These are phyloP conservation scores for Pyrenophora teres DNA, from an alignment of 2,329 filamentous ascomycete species.

Conservation along the genomic window DNA sequence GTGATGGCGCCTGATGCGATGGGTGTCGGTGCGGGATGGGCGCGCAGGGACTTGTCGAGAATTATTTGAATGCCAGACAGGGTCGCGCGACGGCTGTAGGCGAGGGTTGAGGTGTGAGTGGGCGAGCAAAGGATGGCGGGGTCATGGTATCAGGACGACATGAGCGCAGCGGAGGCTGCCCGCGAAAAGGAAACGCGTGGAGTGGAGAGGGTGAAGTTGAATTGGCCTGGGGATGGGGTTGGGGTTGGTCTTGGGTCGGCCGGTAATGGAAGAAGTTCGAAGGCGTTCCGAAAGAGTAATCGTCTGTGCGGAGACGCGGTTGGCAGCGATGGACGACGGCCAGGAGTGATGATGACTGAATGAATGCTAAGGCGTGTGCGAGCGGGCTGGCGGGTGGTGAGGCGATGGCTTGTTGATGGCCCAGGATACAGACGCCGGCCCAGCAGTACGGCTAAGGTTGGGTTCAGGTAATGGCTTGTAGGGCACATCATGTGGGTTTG, in stretches of 20 bases:
- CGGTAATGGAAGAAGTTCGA: constrained; percentile 24
- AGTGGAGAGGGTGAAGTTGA: constrained; percentile 12
- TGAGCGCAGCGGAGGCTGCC: constrained; percentile 40
- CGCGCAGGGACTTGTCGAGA: constrained; percentile 17
- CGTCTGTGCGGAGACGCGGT: constrained; percentile 20
- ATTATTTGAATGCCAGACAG: constrained; percentile 33
- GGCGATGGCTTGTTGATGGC: background rate
- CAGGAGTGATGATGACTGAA: background rate
- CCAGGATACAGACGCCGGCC: too few relatives aligned
- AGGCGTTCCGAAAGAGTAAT: constrained; percentile 8
- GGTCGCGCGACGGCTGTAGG: constrained; percentile 36
- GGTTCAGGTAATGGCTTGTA: background rate
- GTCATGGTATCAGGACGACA: constrained; percentile 46
- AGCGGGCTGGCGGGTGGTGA: background rate
- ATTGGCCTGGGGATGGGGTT: constrained; percentile 6
- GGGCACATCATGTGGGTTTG: background rate
- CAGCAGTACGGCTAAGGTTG: too few relatives aligned
- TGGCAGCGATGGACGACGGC: constrained; percentile 2
- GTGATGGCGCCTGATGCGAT: constrained; percentile 4
- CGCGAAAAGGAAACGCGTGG: constrained; percentile 19
- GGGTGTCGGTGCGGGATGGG: constrained; percentile 11
- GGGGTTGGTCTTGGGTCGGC: constrained; percentile 9
- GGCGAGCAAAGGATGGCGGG: constrained; percentile 28
- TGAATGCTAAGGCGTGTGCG: background rate
- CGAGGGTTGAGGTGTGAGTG: constrained; percentile 24